These are phyloP conservation scores for Boletellus emodensis DNA, from an alignment of 768 basidiomycete genomes.

Conservation along the genomic window DNA sequence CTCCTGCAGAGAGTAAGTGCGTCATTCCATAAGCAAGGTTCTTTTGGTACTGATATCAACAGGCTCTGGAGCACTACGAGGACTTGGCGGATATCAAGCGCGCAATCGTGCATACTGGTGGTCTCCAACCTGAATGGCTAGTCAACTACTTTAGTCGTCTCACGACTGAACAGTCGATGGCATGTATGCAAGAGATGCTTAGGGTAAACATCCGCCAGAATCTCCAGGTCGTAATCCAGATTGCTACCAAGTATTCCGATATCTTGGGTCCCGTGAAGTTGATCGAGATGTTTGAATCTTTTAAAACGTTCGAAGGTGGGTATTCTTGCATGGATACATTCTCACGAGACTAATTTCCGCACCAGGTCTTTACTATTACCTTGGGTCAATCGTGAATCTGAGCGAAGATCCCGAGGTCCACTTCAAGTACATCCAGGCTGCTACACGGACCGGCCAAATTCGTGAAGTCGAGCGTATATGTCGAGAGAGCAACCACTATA, in stretches of 20 bases:
- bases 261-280: constrained; percentile 95
- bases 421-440: constrained; percentile 99
- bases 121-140: constrained; percentile 91
- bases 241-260: constrained; percentile 98
- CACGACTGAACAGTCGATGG: constrained; percentile 96
- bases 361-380: constrained; percentile 92
- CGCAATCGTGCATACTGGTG: constrained; percentile 87
- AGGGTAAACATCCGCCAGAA: constrained; percentile 96
- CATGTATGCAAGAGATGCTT: constrained; percentile 96
- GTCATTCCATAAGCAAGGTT: neutral
- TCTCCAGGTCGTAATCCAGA: constrained; percentile 92
- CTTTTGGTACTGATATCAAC: constrained; percentile 11
- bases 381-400: constrained; percentile 96
- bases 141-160: constrained; percentile 95
- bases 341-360: neutral
- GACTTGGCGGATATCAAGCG: constrained; percentile 99
- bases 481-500: constrained; percentile 95
- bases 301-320: constrained; percentile 93
- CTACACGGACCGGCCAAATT: constrained; percentile 95
- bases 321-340: neutral
- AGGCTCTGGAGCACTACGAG: constrained; percentile 98
- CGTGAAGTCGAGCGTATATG: constrained; percentile 99
- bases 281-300: constrained; percentile 97
- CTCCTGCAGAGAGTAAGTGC: constrained; percentile 79
- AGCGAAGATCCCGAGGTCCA: constrained; percentile 95